phyloP scores from a whole-genome alignment of 805 yeast genomes.

The Kuraishia piskuri region DNA sequence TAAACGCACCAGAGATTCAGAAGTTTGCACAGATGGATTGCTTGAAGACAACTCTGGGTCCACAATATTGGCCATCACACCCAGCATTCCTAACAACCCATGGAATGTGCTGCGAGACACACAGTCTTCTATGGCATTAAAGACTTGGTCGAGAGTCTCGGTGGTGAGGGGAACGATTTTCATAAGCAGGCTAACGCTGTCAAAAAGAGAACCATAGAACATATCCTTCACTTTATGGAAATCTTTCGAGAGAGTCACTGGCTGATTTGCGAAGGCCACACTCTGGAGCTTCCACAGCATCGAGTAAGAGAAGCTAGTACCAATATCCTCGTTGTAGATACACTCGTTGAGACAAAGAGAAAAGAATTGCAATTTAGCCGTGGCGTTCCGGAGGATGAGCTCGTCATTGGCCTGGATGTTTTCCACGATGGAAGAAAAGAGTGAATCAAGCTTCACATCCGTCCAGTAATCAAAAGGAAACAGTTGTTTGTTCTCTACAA shows the following conservation, averaged over 20 bases:
- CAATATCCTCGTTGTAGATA: constrained; percentile 15
- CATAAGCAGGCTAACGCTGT: neutral
- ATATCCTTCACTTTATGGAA: constrained; percentile 37
- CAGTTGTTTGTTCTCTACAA: constrained; percentile 12
- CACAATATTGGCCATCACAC: neutral
- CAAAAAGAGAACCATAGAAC: constrained; percentile 24
- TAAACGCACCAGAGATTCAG: neutral
- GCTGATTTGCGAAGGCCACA: constrained; percentile 11
- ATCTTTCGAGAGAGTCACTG: constrained; percentile 15
- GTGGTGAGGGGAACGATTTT: neutral
- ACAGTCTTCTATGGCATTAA: neutral
- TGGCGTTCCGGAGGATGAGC: constrained; percentile 13
- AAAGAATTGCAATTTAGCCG: constrained; percentile 17
- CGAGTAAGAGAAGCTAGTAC: constrained; percentile 8
- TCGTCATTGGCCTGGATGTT: constrained; percentile 11
- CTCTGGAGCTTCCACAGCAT: constrained; percentile 14
- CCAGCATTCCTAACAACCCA: neutral
- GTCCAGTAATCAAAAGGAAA: constrained; percentile 20
- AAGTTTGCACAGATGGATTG: neutral
- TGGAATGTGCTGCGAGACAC: neutral
- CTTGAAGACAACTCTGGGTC: neutral
- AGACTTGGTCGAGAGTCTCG: neutral
- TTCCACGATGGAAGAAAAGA: constrained; percentile 11
- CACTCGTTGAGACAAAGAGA: constrained; percentile 14
- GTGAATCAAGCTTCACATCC: constrained; percentile 11